Evolutionary conservation across 2,329 filamentous ascomycete genomes (phyloP), one percentile per base, ranked within the genome.

Genomic region (Colletotrichum sublineola): DNA sequence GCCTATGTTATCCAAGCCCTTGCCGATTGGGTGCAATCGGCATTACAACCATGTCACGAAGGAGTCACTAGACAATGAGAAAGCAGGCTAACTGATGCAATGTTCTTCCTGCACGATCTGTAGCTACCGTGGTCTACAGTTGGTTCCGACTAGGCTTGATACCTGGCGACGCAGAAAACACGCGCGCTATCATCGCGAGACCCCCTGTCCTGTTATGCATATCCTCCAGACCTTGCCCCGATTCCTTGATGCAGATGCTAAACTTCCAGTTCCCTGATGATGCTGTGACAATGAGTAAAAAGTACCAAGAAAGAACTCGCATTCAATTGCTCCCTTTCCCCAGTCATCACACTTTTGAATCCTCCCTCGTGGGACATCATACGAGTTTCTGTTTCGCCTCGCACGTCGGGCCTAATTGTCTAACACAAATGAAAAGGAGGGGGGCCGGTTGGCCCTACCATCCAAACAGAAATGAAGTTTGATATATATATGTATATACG

Each of bases 221-320:
- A 40, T 53, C 44, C 65, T 42, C 63, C 40, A 60, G 40, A 42
- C 24, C 55, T 46, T 33, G 18, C 56, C 50, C 44, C 46, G 8
- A 46, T 58, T 64, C 50, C 62, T 31, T 42, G 58, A 68, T 72
- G 68, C 68, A 71, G 63, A 71, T 71, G 69, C 69, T 60, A 31
- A 46, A 42, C 56, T 58, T 58, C 57, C 29, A 38, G 42, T 42
- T 15, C 50, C 38, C 38, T 38, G n/a, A 29, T 71, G 29, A 72
- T 72, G 69, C 69, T 68, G 68, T 72, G 69, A 65, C 65, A 57
- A 57, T 33, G 53, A 63, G 33, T 20, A 48, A 48, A n/a, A 24
- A 48, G 5, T 20, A 31, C 52, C 36, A 44, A 58, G 33, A 48
- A 29, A 36, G 18, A 52, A 44, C 44, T 18, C 33, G n/a, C 15